A percentile compares a stretch with the other conserved stretches of the same genome.
Evolutionary conservation across 2,329 filamentous ascomycete genomes (phyloP).

Genomic region (Trichothecium roseum): DNA sequence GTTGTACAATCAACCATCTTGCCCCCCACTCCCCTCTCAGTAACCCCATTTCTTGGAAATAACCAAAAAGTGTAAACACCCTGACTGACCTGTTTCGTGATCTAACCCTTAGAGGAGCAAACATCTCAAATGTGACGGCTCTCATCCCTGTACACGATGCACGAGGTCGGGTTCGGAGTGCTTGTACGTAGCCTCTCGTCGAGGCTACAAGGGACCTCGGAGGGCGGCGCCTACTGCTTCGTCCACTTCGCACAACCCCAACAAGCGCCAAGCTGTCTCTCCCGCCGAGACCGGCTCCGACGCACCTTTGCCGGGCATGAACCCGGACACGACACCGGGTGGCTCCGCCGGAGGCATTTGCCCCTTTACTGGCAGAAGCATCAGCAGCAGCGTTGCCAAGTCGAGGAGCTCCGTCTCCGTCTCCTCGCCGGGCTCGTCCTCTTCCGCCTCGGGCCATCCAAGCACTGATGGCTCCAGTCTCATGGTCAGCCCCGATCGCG

Average conservation of each 20-base stretch:
- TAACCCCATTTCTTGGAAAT: too few relatives aligned
- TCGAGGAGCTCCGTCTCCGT: neutral
- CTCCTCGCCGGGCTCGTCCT: neutral
- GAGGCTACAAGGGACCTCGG: slow-evolving; percentile 57
- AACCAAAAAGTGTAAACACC: too few relatives aligned
- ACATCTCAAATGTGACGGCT: slow-evolving; percentile 69
- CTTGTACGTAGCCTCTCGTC: slow-evolving; percentile 62
- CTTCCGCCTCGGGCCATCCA: neutral
- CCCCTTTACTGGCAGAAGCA: slow-evolving; percentile 17
- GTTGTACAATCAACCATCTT: too few relatives aligned
- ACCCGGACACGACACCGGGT: slow-evolving; percentile 3
- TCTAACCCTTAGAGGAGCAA: slow-evolving; percentile 53
- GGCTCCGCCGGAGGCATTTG: slow-evolving; percentile 10
- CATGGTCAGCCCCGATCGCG: neutral
- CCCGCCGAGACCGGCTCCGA: slow-evolving; percentile 11
- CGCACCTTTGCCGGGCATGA: neutral
- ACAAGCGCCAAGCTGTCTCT: slow-evolving; percentile 40
- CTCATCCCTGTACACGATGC: slow-evolving; percentile 60
- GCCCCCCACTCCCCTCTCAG: too few relatives aligned
- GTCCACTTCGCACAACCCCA: slow-evolving; percentile 27
- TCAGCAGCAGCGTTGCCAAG: too few relatives aligned
- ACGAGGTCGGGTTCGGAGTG: slow-evolving; percentile 48
- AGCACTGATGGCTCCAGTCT: neutral
- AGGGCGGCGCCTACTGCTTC: slow-evolving; percentile 12
- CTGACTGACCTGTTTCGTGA: too few relatives aligned